Base-by-base conservation (phyloP, 2,329 filamentous ascomycete genomes). In the Lecanicillium sp. region DNA sequence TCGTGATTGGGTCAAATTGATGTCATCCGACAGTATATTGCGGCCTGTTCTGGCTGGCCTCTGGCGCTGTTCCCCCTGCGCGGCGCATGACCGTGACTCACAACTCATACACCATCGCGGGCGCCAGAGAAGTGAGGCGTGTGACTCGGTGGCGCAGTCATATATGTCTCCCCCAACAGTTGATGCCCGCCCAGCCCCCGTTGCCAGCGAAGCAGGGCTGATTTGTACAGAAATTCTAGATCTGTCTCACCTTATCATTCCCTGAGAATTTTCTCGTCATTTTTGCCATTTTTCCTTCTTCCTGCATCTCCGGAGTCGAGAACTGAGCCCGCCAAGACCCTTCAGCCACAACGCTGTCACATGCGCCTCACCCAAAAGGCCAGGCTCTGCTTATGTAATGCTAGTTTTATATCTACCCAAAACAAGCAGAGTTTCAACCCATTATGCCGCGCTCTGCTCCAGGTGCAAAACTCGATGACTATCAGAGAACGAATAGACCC, bases 41-140 rank as follows among this genome's bases (percentile, higher is more conserved):
- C n/a, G n/a, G n/a, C 29, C n/a, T 33, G 37, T 29, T 19, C 3
- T 44, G 33, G 30, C 20, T 39, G 38, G 27, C 38, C 44, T 23
- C 19, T 49, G 48, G 26, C 12, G 21, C 17, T 11, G 39, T n/a
- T n/a, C n/a, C n/a, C n/a, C n/a, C n/a, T 50, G 23, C 46, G 48
- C 44, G 49, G 49, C 56, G 55, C 55, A 57, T 57, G 55, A 57
- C 53, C 51, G 56, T 58, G 56, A 58, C 51, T 58, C 56, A 58
- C 55, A 35, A 15, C 29, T 17, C 15, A 26, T 14, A 29, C 7
- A 15, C 32, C 15, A 30, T 45, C 32, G 30, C 38, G 37, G 21
- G 8, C 21, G n/a, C 10, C 10, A 15, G n/a, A 5, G 8, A 6
- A 15, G n/a, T 14, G n/a, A 15, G 8, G 45, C 37, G 45, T 48